Base-by-base conservation (phyloP, 2,329 filamentous ascomycete species). In the Hypomyces perniciosus region DNA sequence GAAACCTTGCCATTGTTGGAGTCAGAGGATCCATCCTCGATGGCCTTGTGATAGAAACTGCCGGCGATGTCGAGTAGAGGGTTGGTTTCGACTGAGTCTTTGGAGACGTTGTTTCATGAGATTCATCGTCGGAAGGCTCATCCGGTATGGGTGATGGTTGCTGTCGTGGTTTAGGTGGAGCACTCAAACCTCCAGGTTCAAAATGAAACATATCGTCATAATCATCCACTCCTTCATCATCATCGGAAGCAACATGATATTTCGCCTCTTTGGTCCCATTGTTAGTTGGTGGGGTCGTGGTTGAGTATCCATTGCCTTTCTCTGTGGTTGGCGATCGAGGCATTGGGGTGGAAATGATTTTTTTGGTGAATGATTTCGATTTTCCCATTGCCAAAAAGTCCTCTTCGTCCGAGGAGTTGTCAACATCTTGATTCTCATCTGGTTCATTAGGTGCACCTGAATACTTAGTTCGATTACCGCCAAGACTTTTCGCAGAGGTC, bases 171-270 rank as follows among this genome's bases (percentile, higher is more conserved):
- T 57, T 63, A 12, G 61, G 61, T 10, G 62, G 57, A n/a, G 64
- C 61, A 41, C 60, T 65, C 8, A 66, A 57, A 2, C 67, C 65
- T 10, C 62, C 65, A 8, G 59, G 57, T 46, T 78, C 75, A 49
- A 77, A 78, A 5, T 71, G 62, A 54, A 78, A 78, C 56, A 77
- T 59, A 6, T 71, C 72, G 30, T 72, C 71, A 8, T 46, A 43
- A 42, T 55, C 56, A n/a, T 55, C 50, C 35, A 46, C 27, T 13
- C 26, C 42, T n/a, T 39, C 44, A 28, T 50, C 44, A 28, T 50
- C 44, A 29, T 43, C 30, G 4, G n/a, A 13, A 31, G 27, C 4
- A 31, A 5, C 46, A 4, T 48, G 46, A 4, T 37, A 31, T 52
- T 42, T 38, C 12, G 6, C 31, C 31, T 46, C 47, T n/a, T 41